These are phyloP conservation scores for Jamesozyma lodderae DNA, from an alignment of 805 yeast species.

Conservation along the genomic window DNA sequence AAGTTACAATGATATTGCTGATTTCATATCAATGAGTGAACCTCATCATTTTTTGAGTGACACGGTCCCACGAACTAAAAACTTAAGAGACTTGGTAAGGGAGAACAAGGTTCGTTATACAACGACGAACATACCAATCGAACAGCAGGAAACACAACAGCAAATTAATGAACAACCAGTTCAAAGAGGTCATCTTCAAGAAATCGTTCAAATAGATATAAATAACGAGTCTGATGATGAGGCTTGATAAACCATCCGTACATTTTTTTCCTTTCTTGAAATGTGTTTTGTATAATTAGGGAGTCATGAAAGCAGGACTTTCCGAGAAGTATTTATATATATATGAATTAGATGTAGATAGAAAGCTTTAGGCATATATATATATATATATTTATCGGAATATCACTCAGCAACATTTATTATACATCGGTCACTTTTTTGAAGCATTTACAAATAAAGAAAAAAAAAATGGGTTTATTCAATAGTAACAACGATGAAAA, in stretches of 20 bases:
- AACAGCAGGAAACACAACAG: slow-evolving; percentile 1
- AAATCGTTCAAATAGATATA: slow-evolving; percentile 4
- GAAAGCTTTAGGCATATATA: no score
- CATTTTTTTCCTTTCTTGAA: background rate
- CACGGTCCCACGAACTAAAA: slow-evolving; percentile 21
- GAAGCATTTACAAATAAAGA: background rate
- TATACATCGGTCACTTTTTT: no score
- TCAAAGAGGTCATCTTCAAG: background rate
- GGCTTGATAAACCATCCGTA: background rate
- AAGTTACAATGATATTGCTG: slow-evolving; percentile 20
- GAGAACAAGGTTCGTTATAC: slow-evolving; percentile 25
- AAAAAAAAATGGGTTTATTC: slow-evolving; percentile 2
- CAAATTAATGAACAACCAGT: background rate
- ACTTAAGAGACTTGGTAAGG: slow-evolving; percentile 16
- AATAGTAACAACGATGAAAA: background rate
- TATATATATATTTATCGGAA: no score
- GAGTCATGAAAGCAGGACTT: no score
- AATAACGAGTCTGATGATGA: no score
- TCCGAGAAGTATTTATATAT: no score
- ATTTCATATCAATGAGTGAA: slow-evolving; percentile 13
- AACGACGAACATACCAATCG: slow-evolving; percentile 4
- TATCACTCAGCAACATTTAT: no score
- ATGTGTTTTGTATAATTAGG: no score
- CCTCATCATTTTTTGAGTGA: slow-evolving; percentile 20
- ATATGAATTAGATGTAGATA: no score